A percentile compares a stretch with the other conserved stretches of the same genome.
These are phyloP conservation scores for Trametes sp. DNA, from an alignment of 1,284 basidiomycete species.

Conservation along the genomic window DNA sequence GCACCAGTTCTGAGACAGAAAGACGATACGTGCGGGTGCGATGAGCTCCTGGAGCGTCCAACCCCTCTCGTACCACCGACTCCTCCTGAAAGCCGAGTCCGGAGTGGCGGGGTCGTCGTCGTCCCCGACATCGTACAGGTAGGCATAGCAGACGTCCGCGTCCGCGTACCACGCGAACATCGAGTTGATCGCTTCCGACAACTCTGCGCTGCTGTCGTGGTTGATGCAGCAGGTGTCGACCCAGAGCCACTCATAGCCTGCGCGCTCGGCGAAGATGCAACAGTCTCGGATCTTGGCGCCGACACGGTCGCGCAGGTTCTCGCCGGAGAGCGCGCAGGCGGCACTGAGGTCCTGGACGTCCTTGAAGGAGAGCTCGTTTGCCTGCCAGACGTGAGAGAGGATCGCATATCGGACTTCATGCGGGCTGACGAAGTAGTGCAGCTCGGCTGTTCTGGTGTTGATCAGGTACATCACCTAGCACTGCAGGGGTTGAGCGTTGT, in stretches of 20 bases:
- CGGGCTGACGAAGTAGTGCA: slow-evolving; percentile 5
- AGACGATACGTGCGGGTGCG: slow-evolving; percentile 12
- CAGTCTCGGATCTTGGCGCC: slow-evolving; percentile 2
- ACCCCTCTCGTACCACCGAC: slow-evolving; percentile 14
- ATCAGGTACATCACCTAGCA: neutral
- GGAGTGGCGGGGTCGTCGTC: slow-evolving; percentile 2
- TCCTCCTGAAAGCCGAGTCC: slow-evolving; percentile 9
- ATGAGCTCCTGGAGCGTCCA: slow-evolving; percentile 4
- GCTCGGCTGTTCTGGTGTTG: slow-evolving; percentile 4
- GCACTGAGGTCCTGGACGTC: slow-evolving; percentile 4
- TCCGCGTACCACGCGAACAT: slow-evolving; percentile 15
- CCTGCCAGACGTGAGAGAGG: slow-evolving; percentile 23
- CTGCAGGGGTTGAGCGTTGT: no score
- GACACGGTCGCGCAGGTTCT: neutral
- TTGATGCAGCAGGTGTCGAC: slow-evolving; percentile 6
- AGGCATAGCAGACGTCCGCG: slow-evolving; percentile 21
- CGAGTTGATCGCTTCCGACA: neutral
- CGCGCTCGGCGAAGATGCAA: slow-evolving; percentile 5
- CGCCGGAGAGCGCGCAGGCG: neutral
- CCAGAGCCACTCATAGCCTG: slow-evolving; percentile 17
- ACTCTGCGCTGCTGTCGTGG: neutral
- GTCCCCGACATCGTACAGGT: slow-evolving; percentile 17
- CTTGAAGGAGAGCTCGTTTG: slow-evolving; percentile 7
- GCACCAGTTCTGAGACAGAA: slow-evolving; percentile 13
- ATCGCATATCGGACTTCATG: slow-evolving; percentile 18